A percentile compares a stretch with the other conserved stretches of the same genome.
These are phyloP conservation scores for Pelargonium citronellum DNA, from an alignment of 441 rosid genomes.

Conservation along the genomic window DNA sequence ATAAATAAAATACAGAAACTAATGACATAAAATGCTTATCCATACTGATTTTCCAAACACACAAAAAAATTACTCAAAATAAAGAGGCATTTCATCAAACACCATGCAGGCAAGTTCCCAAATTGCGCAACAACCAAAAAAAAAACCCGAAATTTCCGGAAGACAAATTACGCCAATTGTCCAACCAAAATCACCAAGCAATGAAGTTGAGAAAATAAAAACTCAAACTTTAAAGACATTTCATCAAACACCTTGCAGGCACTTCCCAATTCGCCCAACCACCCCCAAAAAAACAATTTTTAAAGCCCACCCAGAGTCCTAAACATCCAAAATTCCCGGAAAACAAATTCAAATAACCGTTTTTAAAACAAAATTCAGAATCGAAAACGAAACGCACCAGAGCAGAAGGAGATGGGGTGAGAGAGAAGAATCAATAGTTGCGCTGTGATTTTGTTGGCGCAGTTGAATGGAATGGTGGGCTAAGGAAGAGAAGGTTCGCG, in stretches of 20 bases:
- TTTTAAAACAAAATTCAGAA: not conserved
- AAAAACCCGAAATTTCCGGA: not conserved
- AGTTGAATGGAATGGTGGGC: not conserved
- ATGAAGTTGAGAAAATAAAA: not conserved
- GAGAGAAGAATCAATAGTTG: not conserved
- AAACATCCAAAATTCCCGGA: not conserved
- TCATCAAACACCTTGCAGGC: not conserved
- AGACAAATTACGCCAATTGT: not conserved
- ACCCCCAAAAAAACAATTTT: not conserved
- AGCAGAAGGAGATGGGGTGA: slow-evolving; percentile 1
- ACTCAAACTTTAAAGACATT: not conserved
- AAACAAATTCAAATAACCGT: not conserved
- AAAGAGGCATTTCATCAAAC: not conserved
- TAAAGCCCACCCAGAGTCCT: not conserved
- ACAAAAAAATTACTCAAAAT: too few species aligned
- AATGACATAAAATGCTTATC: too few species aligned
- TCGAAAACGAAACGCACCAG: not conserved
- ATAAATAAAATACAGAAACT: too few species aligned
- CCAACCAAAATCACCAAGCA: not conserved
- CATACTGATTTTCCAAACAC: too few species aligned
- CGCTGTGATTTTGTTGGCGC: too few species aligned
- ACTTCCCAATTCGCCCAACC: not conserved
- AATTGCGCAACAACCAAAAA: not conserved
- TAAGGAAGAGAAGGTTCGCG: slow-evolving; percentile 25
- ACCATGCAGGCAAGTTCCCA: not conserved